Base-by-base conservation (phyloP, 2,329 filamentous ascomycete genomes). In the Penicillium brevicompactum region DNA sequence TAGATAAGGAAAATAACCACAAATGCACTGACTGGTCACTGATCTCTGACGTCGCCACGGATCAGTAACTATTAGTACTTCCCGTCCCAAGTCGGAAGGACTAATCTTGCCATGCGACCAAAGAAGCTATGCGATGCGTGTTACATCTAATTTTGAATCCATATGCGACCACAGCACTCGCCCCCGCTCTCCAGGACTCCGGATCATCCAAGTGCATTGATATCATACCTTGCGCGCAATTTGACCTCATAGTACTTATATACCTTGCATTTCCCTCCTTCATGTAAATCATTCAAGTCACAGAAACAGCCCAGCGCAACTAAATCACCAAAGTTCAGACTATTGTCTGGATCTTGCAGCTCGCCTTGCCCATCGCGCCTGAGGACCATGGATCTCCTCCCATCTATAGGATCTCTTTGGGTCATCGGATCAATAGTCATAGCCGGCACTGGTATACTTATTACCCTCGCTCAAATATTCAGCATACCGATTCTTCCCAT, bases 401-500 rank as follows among this genome's bases (percentile, higher is more conserved):
- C 50, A 14, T 52, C 46, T 10, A 37, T 49, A 11, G 59, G 65
- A 30, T 62, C 59, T 32, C 18, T 61, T 47, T 72, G 65, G 66
- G 52, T 58, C 14, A 18, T 67, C 6, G 64, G 67, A 16, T 32
- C 70, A 1, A 24, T 63, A 27, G 18, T 70, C 10, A 6, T 69
- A 32, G 54, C 57, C 37, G 54, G 65, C 16, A 61, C 51, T n/a
- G 64, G 59, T 9, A n/a, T 64, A 10, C 75, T 65, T 46, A 48
- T 74, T 10, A 42, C 62, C 30, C 53, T 74, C 6, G 66, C 61
- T 21, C 64, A 62, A 52, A 22, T 56, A 16, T 74, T 74, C 56
- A 72, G 75, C 22, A 72, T 73, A 56, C 60, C 76, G 5, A 42
- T 83, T 3, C 60, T 79, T 16, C 61, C 65, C 51, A 70, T 74